Base-by-base conservation (phyloP, 2,329 filamentous ascomycete genomes). In the Exserohilum rostratum region DNA sequence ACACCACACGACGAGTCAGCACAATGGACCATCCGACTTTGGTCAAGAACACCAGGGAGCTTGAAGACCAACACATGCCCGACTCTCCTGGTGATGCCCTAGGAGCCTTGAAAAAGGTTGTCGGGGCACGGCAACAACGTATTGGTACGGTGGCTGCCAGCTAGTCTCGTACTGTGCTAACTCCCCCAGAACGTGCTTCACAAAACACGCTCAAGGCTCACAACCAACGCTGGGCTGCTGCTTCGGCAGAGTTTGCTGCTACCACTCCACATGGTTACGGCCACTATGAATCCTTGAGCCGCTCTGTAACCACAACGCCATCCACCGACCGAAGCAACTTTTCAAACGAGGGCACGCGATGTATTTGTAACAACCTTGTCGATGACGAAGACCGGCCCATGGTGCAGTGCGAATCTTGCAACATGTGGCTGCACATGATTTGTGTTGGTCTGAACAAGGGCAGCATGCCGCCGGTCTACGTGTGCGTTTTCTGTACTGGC, bases 381-480 rank as follows among this genome's bases (percentile, higher is more conserved):
- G 53, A 78, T 46, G 80, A 83, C 35, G 83, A 80, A 49, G 82
- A 80, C 18, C 79, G 80, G 61, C 69, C 82, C 27, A 84, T 87
- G 81, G 80, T 87, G 42, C 84, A 86, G 75, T 88, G 85, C 72
- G 82, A 85, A 69, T 83, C 82, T 20, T 88, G 85, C 73, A 82
- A 77, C n/a, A 85, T 86, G 62, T 87, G 83, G 82, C 75, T 85
- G 27, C 85, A 88, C 64, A 81, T 82, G 29, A 77, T 77, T 50
- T 88, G 85, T 62, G 78, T 86, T 18, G 83, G 84, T 2, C 69
- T 86, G 13, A 79, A 81, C 51, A 70, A 76, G 15, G 76, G 78
- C 33, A 79, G 77, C 48, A 71, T 82, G 72, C 75, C 75, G 5
- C 65, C 72, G 1, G 73, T 76, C 5, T 77, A 73, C 45, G 69